Evolutionary conservation across 192 early-diverging fungal genomes (phyloP), one percentile per base, ranked within the genome.

Genomic region (Dissophora ornata): DNA sequence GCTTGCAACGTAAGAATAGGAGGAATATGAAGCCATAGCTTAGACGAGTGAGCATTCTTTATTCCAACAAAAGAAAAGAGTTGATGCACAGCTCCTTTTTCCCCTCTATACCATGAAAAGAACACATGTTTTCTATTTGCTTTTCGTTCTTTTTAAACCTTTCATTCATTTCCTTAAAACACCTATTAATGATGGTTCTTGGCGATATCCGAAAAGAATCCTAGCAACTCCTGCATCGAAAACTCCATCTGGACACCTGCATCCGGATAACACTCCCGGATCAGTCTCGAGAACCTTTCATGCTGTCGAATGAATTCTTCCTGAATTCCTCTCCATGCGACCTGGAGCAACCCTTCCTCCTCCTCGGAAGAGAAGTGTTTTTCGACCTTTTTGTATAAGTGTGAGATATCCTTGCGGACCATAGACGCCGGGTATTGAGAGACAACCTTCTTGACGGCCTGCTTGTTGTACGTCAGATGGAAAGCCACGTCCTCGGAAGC

Each of bases 301-400:
- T 95, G 86, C 68, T 91, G 90, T 24, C 85, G 83, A 26, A 93
- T 87, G 46, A 94, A 86, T 24, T 96, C 95, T 57, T 96, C 91
- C 48, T 95, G 92, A 38, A 99, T 95, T 8, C 89, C 88, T 48
- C 93, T 82, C 96, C 97, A 98, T 0, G 97, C 90, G 11, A 97
- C 91, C 56, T 94, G 93, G 13, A 94, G 63, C 33, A 99, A 70
- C 0, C 90, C 87, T 41, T 85, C 90, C 67, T 91, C 92, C 19
- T 88, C 91, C 68, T 93, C 92, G 19, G 95, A 93, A 4, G 91
- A 85, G 71, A 93, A 98, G 74, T 98, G 96, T 78, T 97, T 97
- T 44, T 97, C 96, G 3, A 99, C 95, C 29, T 93, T 89, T 54
- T 94, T 95, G 67, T 96, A 95, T 19, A 97, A 79, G 8, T 84